Evolutionary conservation across 2,329 filamentous ascomycete genomes (phyloP).

Genomic region (Ceratocystis papillata): DNA sequence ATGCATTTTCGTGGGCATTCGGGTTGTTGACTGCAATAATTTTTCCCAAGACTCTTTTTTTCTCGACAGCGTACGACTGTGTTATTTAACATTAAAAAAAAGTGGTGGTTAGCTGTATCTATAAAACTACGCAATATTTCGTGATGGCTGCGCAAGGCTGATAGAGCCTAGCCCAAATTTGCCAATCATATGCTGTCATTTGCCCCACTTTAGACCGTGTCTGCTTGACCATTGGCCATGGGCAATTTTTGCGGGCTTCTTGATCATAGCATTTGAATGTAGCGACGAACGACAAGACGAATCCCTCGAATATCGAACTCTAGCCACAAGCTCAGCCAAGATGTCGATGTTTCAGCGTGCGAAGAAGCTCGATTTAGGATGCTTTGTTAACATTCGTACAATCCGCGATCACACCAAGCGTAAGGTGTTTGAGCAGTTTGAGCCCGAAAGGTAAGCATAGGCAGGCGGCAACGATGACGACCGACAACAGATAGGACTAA

Average conservation of each 20-base stretch:
- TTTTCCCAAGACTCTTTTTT: neutral
- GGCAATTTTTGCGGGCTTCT: slow-evolving; percentile 9
- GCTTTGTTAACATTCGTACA: slow-evolving; percentile 73
- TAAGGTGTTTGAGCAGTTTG: slow-evolving; percentile 75
- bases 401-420: slow-evolving; percentile 96
- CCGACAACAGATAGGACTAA: neutral
- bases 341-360: slow-evolving; percentile 73
- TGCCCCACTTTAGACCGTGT: slow-evolving; percentile 14
- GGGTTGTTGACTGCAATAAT: slow-evolving; percentile 1
- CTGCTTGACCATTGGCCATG: neutral
- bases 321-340: slow-evolving; percentile 31
- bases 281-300: slow-evolving; percentile 12
- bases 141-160: slow-evolving; percentile 17
- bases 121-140: neutral
- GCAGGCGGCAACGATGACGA: neutral
- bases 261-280: neutral
- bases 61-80: neutral
- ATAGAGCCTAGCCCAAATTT: neutral
- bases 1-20: neutral
- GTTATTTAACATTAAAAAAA: neutral
- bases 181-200: slow-evolving; percentile 7
- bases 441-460: slow-evolving; percentile 63
- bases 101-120: neutral
- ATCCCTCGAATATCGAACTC: neutral
- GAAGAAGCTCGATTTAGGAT: slow-evolving; percentile 80